phyloP scores from a whole-genome alignment of 345 rosid genomes.

The Lepidium africanum region DNA sequence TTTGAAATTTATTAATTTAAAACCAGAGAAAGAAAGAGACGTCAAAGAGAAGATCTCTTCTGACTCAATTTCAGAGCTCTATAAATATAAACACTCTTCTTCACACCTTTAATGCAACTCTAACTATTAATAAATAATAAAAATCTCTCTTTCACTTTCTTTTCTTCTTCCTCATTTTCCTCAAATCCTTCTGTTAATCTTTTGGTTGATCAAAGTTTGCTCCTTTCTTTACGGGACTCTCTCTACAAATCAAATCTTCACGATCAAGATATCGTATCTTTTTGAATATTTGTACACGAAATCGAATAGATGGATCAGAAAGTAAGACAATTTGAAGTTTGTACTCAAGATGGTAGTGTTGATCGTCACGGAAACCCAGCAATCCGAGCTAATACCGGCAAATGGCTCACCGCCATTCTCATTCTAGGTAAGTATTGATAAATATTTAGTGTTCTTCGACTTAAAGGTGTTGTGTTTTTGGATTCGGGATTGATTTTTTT shows the following conservation, averaged over 20 bases:
- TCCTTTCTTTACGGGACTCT: neutral
- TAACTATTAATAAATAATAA: neutral
- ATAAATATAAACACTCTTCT: slow-evolving; percentile 22
- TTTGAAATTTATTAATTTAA: neutral
- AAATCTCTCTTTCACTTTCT: slow-evolving; percentile 9
- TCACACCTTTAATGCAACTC: slow-evolving; percentile 24
- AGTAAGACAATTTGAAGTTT: slow-evolving; percentile 30
- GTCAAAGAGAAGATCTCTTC: slow-evolving; percentile 26
- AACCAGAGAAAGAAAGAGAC: slow-evolving; percentile 20
- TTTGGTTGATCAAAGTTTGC: neutral
- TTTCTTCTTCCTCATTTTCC: slow-evolving; percentile 6
- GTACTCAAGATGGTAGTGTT: slow-evolving; percentile 65
- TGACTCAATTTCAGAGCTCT: neutral
- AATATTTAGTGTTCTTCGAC: neutral
- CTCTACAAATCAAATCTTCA: neutral
- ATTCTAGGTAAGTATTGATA: slow-evolving; percentile 43
- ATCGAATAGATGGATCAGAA: slow-evolving; percentile 28
- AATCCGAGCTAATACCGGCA: slow-evolving; percentile 52
- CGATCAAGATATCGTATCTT: slow-evolving; percentile 6
- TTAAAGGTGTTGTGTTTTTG: neutral
- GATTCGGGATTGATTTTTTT: neutral
- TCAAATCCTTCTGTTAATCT: neutral
- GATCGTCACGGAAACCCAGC: slow-evolving; percentile 82
- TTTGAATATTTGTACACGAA: slow-evolving; percentile 10
- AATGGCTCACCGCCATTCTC: slow-evolving; percentile 75